Base-by-base conservation (phyloP, 306 rosid genomes). In the Luffa acutangula region DNA sequence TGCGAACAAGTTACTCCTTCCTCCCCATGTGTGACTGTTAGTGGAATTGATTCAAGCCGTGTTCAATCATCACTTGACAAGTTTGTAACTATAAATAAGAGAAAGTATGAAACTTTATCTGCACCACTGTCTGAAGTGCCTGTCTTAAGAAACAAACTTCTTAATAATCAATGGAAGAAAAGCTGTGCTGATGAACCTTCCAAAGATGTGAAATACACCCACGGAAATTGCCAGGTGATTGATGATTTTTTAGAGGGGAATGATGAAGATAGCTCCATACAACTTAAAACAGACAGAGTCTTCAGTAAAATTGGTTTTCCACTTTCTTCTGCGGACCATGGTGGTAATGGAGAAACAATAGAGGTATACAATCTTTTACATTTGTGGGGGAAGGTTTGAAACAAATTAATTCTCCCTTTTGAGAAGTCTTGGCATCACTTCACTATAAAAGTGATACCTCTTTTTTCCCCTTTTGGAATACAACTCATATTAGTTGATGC, bases 41-140 rank as follows among this genome's bases (percentile, higher is more conserved):
- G 42, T 66, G 88, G 78, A 79, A 78, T 41, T 76, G 83, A 67
- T 81, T 79, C 92, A 78, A 89, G 83, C 77, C 77, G 54, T 84
- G 87, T 91, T 80, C 98, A 95, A 85, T 88, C 96, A 56, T 90
- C 93, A 31, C 92, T 95, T 62, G 82, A 85, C 81, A 88, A 88
- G 62, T 95, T 92, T 89, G 89, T 92, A 37, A 77, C 84, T 54
- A 90, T 84, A 73, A 89, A 81, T 85, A 95, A 95, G 88, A 91
- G 97, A 89, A 92, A 87, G 85, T 86, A 76, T 56, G 98, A 89
- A 75, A 78, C 71, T 75, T 78, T 83, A 74, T 83, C 80, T 80
- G 48, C 87, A 77, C 53, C 91, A 66, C 82, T 95, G 86, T 91
- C 98, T 83, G 98, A 92, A 85, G 87, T 92, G 83, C 97, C 97